Conservation (phyloP, 805 yeast genomes). For the Candida koratica region DNA sequence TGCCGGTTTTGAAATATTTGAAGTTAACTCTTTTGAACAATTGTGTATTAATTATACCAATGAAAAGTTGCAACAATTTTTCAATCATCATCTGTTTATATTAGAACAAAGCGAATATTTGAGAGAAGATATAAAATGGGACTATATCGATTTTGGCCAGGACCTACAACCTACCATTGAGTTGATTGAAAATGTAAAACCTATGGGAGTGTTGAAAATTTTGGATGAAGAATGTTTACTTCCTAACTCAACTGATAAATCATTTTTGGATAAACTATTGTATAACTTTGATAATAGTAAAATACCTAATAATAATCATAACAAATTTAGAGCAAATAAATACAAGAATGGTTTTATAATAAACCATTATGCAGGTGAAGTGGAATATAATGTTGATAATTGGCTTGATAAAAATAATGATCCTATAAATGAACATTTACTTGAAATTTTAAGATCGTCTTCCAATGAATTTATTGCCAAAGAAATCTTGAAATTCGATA, state of each 20-base stretch:
- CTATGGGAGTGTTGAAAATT: slow-evolving; percentile 76
- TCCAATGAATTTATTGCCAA: slow-evolving; percentile 49
- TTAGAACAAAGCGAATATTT: slow-evolving; percentile 58
- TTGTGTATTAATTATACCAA: slow-evolving; percentile 59
- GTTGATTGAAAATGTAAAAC: slow-evolving; percentile 64
- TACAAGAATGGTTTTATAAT: slow-evolving; percentile 74
- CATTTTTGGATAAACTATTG: slow-evolving; percentile 77
- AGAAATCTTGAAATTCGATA: slow-evolving; percentile 18
- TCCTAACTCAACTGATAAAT: slow-evolving; percentile 80
- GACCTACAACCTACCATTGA: slow-evolving; percentile 94
- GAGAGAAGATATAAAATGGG: slow-evolving; percentile 59
- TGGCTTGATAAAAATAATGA: slow-evolving; percentile 96
- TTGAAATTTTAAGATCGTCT: slow-evolving; percentile 58
- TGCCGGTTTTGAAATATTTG: slow-evolving; percentile 61
- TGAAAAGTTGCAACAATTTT: slow-evolving; percentile 57
- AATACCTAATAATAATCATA: slow-evolving; percentile 27
- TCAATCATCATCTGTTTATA: slow-evolving; percentile 59
- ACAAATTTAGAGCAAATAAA: slow-evolving; percentile 68
- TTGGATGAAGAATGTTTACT: slow-evolving; percentile 94
- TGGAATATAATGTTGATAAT: slow-evolving; percentile 86
- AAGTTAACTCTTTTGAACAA: slow-evolving; percentile 56
- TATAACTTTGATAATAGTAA: slow-evolving; percentile 53
- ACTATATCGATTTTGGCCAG: slow-evolving; percentile 88
- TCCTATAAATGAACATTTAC: slow-evolving; percentile 76
- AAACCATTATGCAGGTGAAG: slow-evolving; percentile 93